Percentiles rank a stretch among this genome's conserved stretches.
Conservation (phyloP, 768 basidiomycete species). For the Lentinula detonsa region DNA sequence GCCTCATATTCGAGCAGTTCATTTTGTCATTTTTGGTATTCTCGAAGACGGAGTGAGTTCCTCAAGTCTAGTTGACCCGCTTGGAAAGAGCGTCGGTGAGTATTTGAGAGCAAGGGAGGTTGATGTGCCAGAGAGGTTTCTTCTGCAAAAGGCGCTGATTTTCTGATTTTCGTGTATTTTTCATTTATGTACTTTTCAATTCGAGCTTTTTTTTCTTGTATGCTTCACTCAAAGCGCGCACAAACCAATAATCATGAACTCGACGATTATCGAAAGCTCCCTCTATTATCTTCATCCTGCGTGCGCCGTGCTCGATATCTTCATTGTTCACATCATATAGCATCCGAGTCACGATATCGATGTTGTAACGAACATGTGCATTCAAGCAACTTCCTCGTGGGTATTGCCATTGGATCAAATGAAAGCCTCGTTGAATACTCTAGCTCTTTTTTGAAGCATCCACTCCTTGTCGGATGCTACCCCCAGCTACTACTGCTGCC, state of each 20-base stretch:
- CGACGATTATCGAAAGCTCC: too few relatives aligned
- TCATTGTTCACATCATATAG: too few relatives aligned
- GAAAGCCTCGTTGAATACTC: not conserved
- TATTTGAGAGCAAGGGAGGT: not conserved
- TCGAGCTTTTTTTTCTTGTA: too few relatives aligned
- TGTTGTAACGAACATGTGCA: not conserved
- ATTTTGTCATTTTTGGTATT: constrained; percentile 2
- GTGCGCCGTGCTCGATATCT: too few relatives aligned
- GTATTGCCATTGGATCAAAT: not conserved
- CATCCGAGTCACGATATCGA: not conserved
- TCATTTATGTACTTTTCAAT: too few relatives aligned
- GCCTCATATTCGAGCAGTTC: constrained; percentile 2
- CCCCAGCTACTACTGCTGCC: too few relatives aligned
- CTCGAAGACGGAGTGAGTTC: constrained; percentile 3
- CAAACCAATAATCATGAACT: too few relatives aligned
- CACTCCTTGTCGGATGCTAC: not conserved
- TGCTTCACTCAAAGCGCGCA: too few relatives aligned
- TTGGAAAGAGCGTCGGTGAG: constrained; percentile 4
- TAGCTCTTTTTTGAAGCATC: too few relatives aligned
- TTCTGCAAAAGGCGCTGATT: not conserved
- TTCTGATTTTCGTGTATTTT: not conserved
- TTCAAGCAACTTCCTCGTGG: not conserved
- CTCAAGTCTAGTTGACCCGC: not conserved
- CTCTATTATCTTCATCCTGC: too few relatives aligned
- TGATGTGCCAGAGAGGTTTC: constrained; percentile 1